Base-by-base conservation (phyloP, 1,139 yeast species). In the Suhomyces choctaworum region DNA sequence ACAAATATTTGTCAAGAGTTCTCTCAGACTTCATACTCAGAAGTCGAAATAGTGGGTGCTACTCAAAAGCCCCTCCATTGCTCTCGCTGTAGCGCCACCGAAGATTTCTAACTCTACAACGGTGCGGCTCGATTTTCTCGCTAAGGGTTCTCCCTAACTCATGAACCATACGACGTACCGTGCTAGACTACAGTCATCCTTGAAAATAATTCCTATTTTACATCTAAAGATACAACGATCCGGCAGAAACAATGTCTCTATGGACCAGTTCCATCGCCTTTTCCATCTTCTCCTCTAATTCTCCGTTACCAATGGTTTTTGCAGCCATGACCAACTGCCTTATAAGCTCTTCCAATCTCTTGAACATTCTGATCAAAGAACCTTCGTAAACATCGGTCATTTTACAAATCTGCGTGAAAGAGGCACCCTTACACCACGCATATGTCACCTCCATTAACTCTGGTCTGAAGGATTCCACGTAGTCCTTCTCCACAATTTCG, bases 381-480 rank as follows among this genome's bases (percentile, higher is more conserved):
- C 99, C 99, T 67, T 94, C 98, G 52, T 90, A 94, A 29, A 94
- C 97, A 57, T 92, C 98, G 0, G 98, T 92, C 97, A 92, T 88
- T 62, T 90, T 90, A 67, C 97, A 92, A 44, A 92, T 90, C 58
- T 90, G 97, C 0, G 97, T 90, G 62, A 94, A 94, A 0, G 92
- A 70, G 4, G 96, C 96, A 19, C 97, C 97, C 56, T 84, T 83
- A 58, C 97, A 87, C 99, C 99, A 94, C 29, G 94, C 88, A 61
- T 66, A 88, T 1, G 94, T 96, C 32, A 92, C 97, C 57, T 89
- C 97, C 97, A 94, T 90, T 46, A 94, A 71, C 56, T 92, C 96
- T 16, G 89, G 82, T 59, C 95, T 80, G 69, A 92, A 94, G 20
- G 83, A 76, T 56, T 89, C 96, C 27, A 92, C 82, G 55, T 92